These are phyloP conservation scores for Alternaria ethzedia DNA, from an alignment of 2,329 filamentous ascomycete species.

Conservation along the genomic window DNA sequence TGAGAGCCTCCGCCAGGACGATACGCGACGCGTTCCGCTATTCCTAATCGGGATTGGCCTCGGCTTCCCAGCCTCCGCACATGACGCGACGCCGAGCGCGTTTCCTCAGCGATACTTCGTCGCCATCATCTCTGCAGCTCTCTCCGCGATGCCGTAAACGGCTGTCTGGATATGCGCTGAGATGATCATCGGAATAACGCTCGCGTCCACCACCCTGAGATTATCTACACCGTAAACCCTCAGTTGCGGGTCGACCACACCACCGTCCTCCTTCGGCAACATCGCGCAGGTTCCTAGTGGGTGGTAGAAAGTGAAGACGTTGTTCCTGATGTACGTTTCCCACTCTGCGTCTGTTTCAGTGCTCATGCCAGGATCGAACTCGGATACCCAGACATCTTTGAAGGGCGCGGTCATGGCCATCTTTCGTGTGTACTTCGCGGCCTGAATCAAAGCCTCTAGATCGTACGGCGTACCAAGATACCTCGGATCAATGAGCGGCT, in stretches of 20 bases:
- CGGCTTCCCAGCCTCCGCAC: background rate
- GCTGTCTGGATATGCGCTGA: slow-evolving; percentile 30
- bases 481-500: slow-evolving; percentile 29
- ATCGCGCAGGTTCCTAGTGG: slow-evolving; percentile 45
- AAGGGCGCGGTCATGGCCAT: slow-evolving; percentile 29
- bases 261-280: slow-evolving; percentile 21
- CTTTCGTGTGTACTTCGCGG: slow-evolving; percentile 30
- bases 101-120: slow-evolving; percentile 7
- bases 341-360: slow-evolving; percentile 28
- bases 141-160: slow-evolving; percentile 37
- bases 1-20: background rate
- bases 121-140: slow-evolving; percentile 25
- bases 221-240: slow-evolving; percentile 28
- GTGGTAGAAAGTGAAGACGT: slow-evolving; percentile 29
- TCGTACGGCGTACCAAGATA: slow-evolving; percentile 29
- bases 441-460: slow-evolving; percentile 16
- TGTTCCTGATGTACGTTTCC: slow-evolving; percentile 19
- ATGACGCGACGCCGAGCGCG: background rate
- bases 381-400: slow-evolving; percentile 33
- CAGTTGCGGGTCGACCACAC: slow-evolving; percentile 25
- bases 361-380: slow-evolving; percentile 31
- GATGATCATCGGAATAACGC: slow-evolving; percentile 29
- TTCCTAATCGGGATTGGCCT: background rate
- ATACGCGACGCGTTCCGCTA: background rate
- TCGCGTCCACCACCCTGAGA: slow-evolving; percentile 17